Evolutionary conservation across 1,284 basidiomycete species (phyloP), one percentile per base, ranked within the genome.

Genomic region (Schizophyllum commune): DNA sequence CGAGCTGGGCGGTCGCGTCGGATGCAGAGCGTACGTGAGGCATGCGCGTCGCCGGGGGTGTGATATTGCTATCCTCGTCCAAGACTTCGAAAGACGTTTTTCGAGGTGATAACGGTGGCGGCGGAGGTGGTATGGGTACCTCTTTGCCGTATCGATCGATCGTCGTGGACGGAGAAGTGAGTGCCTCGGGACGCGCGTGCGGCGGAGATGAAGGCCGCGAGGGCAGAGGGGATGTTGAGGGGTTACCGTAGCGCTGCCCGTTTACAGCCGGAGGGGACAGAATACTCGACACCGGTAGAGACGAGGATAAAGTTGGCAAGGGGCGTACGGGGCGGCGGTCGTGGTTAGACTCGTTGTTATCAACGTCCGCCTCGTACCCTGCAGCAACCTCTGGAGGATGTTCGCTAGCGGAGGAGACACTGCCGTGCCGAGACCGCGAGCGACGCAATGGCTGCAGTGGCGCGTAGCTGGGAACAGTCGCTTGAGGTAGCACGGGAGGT

Each of bases 371-470:
- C 60, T 91, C 89, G 68, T 91, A 89, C 27, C 86, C 88, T 32
- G 79, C 74, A 17, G 75, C 68, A 3, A 73, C 72, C 60, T 87
- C 85, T 7, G 76, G 71, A 11, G 73, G 73, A 32, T 82, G 82
- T 67, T 89, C 87, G 68, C 84, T 86, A 9, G 81, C 72, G 21
- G 89, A 88, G 17, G 90, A 91, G 58, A 85, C 72, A 66, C 88
- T 91, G 63, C 80, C 84, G 62, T 83, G 83, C 60, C 84, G 79
- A 58, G 88, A 86, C 59, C 80, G 73, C 21, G 80, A 77, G 55
- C 76, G 77, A n/a, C 75, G 74, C 60, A 76, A 78, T n/a, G 79
- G 79, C 51, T 79, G 77, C 62, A 85, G 73, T 52, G 84, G 83
- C 13, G 72, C 71, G 58, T 73, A 72, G 72, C 67, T 62, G 67